A percentile compares a stretch with the other conserved stretches of the same genome.
phyloP scores from a whole-genome alignment of 352 stramenopile genomes.

The Globisporangium lucens region DNA sequence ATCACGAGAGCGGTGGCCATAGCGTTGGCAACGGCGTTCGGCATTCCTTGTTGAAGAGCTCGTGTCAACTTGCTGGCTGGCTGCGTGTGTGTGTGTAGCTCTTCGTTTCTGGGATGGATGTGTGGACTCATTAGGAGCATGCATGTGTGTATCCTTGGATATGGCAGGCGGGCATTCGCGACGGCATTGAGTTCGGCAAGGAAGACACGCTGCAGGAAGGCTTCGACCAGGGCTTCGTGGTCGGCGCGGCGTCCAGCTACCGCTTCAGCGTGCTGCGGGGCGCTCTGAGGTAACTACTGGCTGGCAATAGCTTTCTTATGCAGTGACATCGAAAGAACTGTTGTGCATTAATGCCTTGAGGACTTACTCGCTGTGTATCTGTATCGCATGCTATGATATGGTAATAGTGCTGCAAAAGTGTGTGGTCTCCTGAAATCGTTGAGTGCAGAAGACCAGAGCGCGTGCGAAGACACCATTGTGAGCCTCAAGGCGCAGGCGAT shows the following conservation, averaged over 20 bases:
- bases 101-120: not conserved
- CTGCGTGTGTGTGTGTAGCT: not conserved
- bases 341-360: not conserved
- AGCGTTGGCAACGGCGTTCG: not conserved
- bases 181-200: conserved; percentile 69
- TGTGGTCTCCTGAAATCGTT: conserved; percentile 1
- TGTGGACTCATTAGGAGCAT: not conserved
- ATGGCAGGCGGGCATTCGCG: conserved; percentile 53
- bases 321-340: not conserved
- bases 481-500: conserved; percentile 11
- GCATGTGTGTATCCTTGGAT: not conserved
- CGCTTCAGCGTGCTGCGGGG: conserved; percentile 48
- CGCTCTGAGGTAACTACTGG: conserved; percentile 25
- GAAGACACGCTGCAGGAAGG: conserved; percentile 66
- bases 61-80: conserved; percentile 6
- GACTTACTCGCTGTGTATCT: not conserved
- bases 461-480: not conserved
- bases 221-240: conserved; percentile 57
- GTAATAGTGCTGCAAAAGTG: conserved; percentile 8
- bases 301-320: not conserved
- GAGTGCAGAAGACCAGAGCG: not conserved
- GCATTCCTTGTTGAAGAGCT: not conserved
- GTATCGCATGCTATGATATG: not conserved
- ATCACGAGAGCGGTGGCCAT: not conserved
- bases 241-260: conserved; percentile 34